Base-by-base conservation (phyloP, 768 basidiomycete species). In the Boletus bicolor region DNA sequence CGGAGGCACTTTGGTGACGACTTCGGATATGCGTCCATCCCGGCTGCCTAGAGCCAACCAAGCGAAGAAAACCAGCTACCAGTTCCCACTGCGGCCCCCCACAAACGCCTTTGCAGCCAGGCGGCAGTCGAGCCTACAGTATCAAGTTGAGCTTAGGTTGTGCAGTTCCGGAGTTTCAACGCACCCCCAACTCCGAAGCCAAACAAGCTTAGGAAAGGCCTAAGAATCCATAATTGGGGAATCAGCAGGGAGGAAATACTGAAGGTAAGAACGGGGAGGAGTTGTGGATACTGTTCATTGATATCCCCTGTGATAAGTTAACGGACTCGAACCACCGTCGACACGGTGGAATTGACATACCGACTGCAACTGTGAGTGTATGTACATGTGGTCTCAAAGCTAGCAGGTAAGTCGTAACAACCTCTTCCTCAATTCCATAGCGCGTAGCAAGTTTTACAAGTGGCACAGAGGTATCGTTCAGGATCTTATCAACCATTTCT, bases 151-250 rank as follows among this genome's bases (percentile, higher is more conserved):
- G 21, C 11, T 50, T n/a, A 8, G 5, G 39, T 5, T 17, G 7
- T n/a, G 15, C 2, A 5, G 10, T 12, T 0, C 17, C 0, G 2
- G 2, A 1, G 5, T 32, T 11, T 21, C 26, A 17, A 14, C 36
- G 14, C n/a, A 65, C 63, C 63, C 21, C 21, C 21, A 24, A 24
- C 3, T 28, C 63, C 63, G 6, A 64, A 64, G 26, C 63, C 63
- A 32, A 64, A 51, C 9, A 55, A 2, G 1, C 55, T 44, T 5
- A 64, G 21, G 6, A 64, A 53, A 0, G 53, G 59, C n/a, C 43
- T 2, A 12, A 64, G 56, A 2, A 62, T 55, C 62, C 63, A 65
- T 4, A 34, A 21, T 30, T 65, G 32, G 0, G 55, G 62, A 44
- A 64, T 17, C 30, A 64, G 55, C 24, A 64, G 5, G 19, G 5